A percentile compares a stretch with the other conserved stretches of the same genome.
These are phyloP conservation scores for Nemania diffusa DNA, from an alignment of 2,329 filamentous ascomycete species.

Conservation along the genomic window DNA sequence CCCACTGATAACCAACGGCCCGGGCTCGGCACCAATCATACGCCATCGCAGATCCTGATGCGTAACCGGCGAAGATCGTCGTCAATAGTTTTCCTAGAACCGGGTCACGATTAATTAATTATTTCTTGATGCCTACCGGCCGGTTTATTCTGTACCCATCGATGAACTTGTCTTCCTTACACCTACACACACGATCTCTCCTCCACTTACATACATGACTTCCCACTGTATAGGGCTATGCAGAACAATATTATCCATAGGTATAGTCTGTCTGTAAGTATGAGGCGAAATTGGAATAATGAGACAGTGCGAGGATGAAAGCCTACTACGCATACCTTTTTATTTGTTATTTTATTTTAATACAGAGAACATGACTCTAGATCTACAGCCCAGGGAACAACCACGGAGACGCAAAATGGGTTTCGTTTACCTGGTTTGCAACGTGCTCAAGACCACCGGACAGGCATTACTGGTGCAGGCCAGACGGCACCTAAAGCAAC, in stretches of 20 bases:
- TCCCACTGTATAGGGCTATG: not conserved
- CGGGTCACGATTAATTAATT: slow-evolving; percentile 22
- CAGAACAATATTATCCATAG: not conserved
- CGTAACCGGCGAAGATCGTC: slow-evolving; percentile 25
- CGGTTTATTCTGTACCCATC: too few species aligned
- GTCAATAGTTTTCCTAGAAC: slow-evolving; percentile 28
- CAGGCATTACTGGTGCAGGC: slow-evolving; percentile 7
- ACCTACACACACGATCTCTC: too few species aligned
- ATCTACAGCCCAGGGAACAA: not conserved
- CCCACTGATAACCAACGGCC: slow-evolving; percentile 20
- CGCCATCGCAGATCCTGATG: slow-evolving; percentile 27
- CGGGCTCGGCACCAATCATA: slow-evolving; percentile 18
- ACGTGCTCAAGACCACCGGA: slow-evolving; percentile 1
- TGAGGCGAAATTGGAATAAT: not conserved
- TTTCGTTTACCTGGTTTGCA: not conserved
- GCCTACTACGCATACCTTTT: too few species aligned
- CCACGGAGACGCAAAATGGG: not conserved
- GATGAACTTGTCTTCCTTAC: too few species aligned
- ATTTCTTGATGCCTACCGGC: not conserved
- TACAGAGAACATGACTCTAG: too few species aligned
- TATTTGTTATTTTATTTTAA: too few species aligned
- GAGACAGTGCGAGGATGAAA: not conserved
- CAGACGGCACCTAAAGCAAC: slow-evolving; percentile 13
- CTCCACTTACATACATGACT: not conserved
- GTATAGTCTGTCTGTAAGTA: not conserved